A percentile compares a stretch with the other conserved stretches of the same genome.
Evolutionary conservation across 1,284 basidiomycete genomes (phyloP).

Genomic region (Rhizopogon hawkerae): DNA sequence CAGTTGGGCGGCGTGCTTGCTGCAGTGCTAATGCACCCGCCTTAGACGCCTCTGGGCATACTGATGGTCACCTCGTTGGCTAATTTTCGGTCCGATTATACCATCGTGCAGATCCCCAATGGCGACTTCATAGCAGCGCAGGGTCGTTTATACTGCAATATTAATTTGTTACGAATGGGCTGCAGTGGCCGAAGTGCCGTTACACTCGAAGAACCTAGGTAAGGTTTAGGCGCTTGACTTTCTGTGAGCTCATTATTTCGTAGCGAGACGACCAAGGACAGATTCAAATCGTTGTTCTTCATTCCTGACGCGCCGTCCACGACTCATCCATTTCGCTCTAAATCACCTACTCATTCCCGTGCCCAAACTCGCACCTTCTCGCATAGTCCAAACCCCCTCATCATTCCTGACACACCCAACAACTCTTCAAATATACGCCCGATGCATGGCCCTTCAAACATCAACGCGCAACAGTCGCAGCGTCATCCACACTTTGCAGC

Average conservation of each 20-base stretch:
- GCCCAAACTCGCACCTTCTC: constrained; percentile 24
- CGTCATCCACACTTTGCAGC: constrained; percentile 27
- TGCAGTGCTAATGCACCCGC: constrained; percentile 12
- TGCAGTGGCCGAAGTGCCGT: constrained; percentile 67
- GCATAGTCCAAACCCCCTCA: constrained; percentile 19
- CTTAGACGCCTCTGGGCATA: constrained; percentile 54
- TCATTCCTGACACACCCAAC: constrained; percentile 21
- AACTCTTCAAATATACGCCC: constrained; percentile 13
- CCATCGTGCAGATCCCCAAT: constrained; percentile 65
- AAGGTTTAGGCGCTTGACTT: constrained; percentile 11
- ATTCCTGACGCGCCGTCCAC: constrained; percentile 36
- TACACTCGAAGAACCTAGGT: constrained; percentile 68
- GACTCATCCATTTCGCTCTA: constrained; percentile 21
- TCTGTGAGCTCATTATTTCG: constrained; percentile 9
- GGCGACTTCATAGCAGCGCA: constrained; percentile 56
- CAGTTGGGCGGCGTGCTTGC: background rate
- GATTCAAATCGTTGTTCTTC: constrained; percentile 62
- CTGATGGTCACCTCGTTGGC: constrained; percentile 76
- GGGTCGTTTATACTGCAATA: constrained; percentile 67
- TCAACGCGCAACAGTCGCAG: constrained; percentile 13
- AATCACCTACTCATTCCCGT: constrained; percentile 19
- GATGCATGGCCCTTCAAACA: constrained; percentile 8
- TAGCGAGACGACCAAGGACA: constrained; percentile 69
- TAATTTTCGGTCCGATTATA: constrained; percentile 76
- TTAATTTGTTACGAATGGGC: constrained; percentile 70